phyloP scores from a whole-genome alignment of 2,329 filamentous ascomycete species.

The Fusarium sp. region DNA sequence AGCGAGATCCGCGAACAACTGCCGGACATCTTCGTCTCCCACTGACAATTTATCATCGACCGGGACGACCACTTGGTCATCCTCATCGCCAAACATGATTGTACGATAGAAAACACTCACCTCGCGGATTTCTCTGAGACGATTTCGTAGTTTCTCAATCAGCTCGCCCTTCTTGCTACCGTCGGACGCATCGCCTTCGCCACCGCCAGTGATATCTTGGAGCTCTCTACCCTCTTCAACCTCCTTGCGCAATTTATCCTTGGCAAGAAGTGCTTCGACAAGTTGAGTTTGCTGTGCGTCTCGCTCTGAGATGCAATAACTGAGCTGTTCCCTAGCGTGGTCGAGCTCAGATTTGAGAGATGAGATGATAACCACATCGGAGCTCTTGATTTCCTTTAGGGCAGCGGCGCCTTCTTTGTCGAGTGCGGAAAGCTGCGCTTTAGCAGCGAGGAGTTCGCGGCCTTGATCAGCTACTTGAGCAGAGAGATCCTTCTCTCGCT shows the following conservation, averaged over 20 bases:
- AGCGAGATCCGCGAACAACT: background rate
- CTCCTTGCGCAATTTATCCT: slow-evolving; percentile 69
- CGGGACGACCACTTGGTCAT: slow-evolving; percentile 26
- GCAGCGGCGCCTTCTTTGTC: slow-evolving; percentile 66
- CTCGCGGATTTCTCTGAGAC: slow-evolving; percentile 68
- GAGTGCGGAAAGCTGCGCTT: slow-evolving; percentile 66
- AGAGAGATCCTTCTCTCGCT: slow-evolving; percentile 58
- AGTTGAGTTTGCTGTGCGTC: slow-evolving; percentile 71
- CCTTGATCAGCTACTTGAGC: slow-evolving; percentile 64
- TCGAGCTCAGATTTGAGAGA: slow-evolving; percentile 71
- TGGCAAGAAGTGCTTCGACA: slow-evolving; percentile 69
- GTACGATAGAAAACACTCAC: slow-evolving; percentile 56
- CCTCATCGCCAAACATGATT: slow-evolving; percentile 14
- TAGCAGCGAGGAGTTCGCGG: slow-evolving; percentile 65
- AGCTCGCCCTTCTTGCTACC: slow-evolving; percentile 62
- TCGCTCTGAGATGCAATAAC: slow-evolving; percentile 62
- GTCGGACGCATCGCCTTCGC: slow-evolving; percentile 53
- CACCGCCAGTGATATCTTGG: slow-evolving; percentile 52
- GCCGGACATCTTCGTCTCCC: slow-evolving; percentile 1
- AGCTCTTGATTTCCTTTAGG: slow-evolving; percentile 68
- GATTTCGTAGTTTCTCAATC: slow-evolving; percentile 68
- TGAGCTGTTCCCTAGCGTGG: slow-evolving; percentile 64
- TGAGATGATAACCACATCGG: slow-evolving; percentile 68
- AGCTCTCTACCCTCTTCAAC: slow-evolving; percentile 60
- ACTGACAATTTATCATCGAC: background rate